phyloP scores from a whole-genome alignment of 2,329 filamentous ascomycete genomes.

The Pseudogymnoascus sp. region DNA sequence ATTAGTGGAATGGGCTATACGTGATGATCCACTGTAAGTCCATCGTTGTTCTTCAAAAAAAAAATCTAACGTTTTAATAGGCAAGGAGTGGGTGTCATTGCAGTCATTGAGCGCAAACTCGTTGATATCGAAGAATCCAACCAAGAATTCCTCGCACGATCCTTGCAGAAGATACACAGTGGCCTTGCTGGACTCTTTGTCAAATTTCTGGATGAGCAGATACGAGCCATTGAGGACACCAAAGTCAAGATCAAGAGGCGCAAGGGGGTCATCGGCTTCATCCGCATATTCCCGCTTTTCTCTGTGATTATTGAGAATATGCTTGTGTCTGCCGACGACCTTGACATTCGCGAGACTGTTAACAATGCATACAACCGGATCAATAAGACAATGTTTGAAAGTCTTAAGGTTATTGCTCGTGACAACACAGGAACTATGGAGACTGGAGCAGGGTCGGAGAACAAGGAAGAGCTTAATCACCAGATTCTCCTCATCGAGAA shows the following conservation, averaged over 20 bases:
- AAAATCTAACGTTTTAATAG: constrained; percentile 35
- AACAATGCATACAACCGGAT: constrained; percentile 84
- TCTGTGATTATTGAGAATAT: constrained; percentile 78
- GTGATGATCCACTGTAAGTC: constrained; percentile 72
- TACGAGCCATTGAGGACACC: constrained; percentile 92
- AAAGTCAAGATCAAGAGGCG: constrained; percentile 99
- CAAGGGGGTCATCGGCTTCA: constrained; percentile 92
- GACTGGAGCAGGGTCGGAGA: constrained; percentile 62
- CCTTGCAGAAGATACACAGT: constrained; percentile 72
- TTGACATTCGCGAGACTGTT: constrained; percentile 67
- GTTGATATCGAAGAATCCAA: constrained; percentile 78
- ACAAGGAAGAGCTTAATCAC: constrained; percentile 95
- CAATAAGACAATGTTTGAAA: constrained; percentile 94
- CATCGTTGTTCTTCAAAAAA: not conserved
- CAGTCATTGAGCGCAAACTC: constrained; percentile 71
- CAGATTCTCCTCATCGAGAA: constrained; percentile 97
- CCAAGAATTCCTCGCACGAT: constrained; percentile 79
- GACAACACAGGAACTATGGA: constrained; percentile 50
- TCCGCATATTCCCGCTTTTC: constrained; percentile 87
- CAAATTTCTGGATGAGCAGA: constrained; percentile 89
- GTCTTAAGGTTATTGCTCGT: constrained; percentile 83
- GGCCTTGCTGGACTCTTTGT: constrained; percentile 69
- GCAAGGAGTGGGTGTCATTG: constrained; percentile 84
- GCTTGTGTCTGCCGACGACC: constrained; percentile 53
- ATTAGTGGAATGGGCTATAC: constrained; percentile 76